Conservation (phyloP, 768 basidiomycete genomes). For the Naganishia vaughanmartiniae region DNA sequence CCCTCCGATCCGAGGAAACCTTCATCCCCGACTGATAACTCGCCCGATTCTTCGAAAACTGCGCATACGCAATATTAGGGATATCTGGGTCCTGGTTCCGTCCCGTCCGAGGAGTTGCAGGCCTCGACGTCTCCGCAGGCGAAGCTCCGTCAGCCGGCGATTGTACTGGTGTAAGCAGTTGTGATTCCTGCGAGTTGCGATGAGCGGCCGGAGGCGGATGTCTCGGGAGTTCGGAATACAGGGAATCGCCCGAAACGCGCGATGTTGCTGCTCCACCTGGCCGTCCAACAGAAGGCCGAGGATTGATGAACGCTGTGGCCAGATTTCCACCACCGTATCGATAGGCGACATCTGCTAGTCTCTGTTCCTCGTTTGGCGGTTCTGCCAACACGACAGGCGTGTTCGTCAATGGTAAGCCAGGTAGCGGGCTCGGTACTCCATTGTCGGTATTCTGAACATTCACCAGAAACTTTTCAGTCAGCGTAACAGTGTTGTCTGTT, state of each 20-base stretch:
- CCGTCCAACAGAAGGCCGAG: not conserved
- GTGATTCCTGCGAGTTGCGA: not conserved
- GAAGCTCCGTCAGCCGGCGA: not conserved
- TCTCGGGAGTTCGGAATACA: not conserved
- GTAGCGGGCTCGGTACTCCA: not conserved
- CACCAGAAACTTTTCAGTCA: conserved; percentile 7
- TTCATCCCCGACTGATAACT: conserved; percentile 17
- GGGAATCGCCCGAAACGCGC: not conserved
- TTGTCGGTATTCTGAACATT: not conserved
- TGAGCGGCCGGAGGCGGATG: not conserved
- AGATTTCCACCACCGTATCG: not conserved
- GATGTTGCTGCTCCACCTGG: not conserved
- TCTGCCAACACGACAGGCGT: not conserved
- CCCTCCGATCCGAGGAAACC: not conserved
- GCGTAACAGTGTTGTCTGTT: not conserved
- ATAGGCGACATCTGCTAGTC: not conserved
- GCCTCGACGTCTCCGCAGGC: not conserved
- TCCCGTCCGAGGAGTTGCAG: not conserved
- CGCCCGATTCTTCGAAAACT: not conserved
- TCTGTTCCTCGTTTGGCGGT: not conserved
- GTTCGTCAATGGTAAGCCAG: not conserved
- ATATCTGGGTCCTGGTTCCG: conserved; percentile 10
- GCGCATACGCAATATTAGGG: conserved; percentile 2
- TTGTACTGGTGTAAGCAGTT: not conserved
- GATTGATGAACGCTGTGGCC: not conserved